These are phyloP conservation scores for Hippophae gyantsensis DNA, from an alignment of 306 rosid genomes.

Conservation along the genomic window DNA sequence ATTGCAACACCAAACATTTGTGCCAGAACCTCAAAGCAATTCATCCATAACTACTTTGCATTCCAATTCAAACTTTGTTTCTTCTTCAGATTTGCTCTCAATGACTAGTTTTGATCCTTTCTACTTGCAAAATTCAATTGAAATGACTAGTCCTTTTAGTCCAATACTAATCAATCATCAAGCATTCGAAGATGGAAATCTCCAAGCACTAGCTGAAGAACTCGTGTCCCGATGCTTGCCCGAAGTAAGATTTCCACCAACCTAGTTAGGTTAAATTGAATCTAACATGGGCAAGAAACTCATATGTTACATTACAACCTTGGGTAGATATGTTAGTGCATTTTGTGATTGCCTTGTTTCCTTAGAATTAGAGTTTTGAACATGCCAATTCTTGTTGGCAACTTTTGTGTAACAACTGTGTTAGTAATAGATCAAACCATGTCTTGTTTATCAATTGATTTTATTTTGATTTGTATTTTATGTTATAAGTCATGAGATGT, in stretches of 20 bases:
- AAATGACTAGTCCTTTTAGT: constrained; percentile 18
- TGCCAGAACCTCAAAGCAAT: constrained; percentile 16
- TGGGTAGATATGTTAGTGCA: too few species aligned
- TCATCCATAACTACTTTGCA: background rate
- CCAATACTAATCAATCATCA: constrained; percentile 23
- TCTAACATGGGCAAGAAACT: background rate
- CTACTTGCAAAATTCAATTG: constrained; percentile 14
- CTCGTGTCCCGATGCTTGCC: constrained; percentile 55
- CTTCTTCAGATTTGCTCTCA: constrained; percentile 18
- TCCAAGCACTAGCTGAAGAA: constrained; percentile 54
- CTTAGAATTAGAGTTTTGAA: too few species aligned
- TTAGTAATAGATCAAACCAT: too few species aligned
- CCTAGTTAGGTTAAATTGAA: constrained; percentile 18
- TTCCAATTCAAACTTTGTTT: constrained; percentile 21
- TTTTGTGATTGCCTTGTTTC: too few species aligned
- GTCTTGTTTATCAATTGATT: too few species aligned
- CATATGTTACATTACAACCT: too few species aligned
- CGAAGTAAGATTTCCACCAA: constrained; percentile 44
- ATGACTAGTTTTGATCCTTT: constrained; percentile 25
- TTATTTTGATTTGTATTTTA: too few species aligned
- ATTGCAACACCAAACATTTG: constrained; percentile 26
- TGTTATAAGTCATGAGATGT: too few species aligned
- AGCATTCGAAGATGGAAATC: constrained; percentile 30
- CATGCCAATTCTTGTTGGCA: too few species aligned
- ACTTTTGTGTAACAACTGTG: too few species aligned